phyloP scores from a whole-genome alignment of 225 moss, liverwort and hornwort species.

The Physcomitrellopsis africana region DNA sequence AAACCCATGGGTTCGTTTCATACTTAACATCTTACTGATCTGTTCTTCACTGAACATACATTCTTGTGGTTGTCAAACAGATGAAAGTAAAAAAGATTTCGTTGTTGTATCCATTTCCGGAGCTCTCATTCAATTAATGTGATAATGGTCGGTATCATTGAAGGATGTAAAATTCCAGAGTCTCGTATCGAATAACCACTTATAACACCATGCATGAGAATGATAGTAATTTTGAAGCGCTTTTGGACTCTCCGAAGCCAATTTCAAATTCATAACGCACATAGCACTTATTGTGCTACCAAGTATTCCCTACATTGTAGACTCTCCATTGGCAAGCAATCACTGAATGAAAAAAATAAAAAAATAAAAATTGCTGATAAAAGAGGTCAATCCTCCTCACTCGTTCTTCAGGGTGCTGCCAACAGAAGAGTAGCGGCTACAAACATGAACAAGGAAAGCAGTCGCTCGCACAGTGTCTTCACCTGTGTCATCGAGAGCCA shows the following conservation, averaged over 20 bases:
- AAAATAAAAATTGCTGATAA: too few species aligned
- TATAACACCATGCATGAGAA: neutral
- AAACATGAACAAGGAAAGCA: conserved; percentile 98
- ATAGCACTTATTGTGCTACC: neutral
- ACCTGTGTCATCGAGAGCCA: conserved; percentile 95
- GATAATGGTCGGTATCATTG: neutral
- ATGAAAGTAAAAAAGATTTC: conserved; percentile 1
- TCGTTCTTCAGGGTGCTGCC: conserved; percentile 73
- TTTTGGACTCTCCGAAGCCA: neutral
- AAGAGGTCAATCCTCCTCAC: neutral
- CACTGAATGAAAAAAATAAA: neutral
- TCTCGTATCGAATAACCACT: neutral
- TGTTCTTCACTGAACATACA: too few species aligned
- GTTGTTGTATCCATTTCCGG: conserved; percentile 1
- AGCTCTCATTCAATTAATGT: neutral
- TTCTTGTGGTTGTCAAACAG: neutral
- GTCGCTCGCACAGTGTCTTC: conserved; percentile 97
- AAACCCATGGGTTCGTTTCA: too few species aligned
- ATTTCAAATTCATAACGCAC: conserved; percentile 9
- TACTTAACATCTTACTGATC: too few species aligned
- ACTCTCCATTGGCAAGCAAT: conserved; percentile 10
- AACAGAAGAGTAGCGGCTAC: conserved; percentile 93
- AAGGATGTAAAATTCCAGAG: neutral
- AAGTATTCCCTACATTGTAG: neutral
- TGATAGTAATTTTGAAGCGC: conserved; percentile 18